Evolutionary conservation across 192 early-diverging fungal genomes (phyloP).

Genomic region (Phycomyces nitens): DNA sequence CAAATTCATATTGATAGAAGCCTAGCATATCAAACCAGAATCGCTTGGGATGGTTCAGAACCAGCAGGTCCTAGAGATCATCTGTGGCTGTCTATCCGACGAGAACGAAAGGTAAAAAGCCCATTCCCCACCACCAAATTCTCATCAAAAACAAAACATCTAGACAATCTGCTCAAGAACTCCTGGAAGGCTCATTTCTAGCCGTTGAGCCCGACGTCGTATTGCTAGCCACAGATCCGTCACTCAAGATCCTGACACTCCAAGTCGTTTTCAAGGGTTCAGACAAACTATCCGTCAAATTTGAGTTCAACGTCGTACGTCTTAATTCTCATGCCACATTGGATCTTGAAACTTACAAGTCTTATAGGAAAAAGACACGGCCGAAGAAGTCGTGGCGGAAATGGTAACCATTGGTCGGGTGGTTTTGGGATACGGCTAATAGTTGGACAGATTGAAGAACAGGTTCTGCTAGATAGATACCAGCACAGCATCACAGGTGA

Average conservation of each 20-base stretch:
- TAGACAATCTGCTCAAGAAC: constrained; percentile 64
- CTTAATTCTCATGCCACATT: neutral
- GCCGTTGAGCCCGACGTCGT: constrained; percentile 74
- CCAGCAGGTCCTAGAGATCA: constrained; percentile 60
- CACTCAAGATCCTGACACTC: constrained; percentile 59
- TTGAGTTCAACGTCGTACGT: constrained; percentile 64
- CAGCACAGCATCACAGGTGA: constrained; percentile 70
- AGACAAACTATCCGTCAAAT: constrained; percentile 73
- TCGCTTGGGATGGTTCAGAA: constrained; percentile 59
- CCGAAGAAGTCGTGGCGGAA: constrained; percentile 73
- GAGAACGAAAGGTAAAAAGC: constrained; percentile 58
- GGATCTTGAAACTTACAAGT: neutral
- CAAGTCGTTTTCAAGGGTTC: constrained; percentile 76
- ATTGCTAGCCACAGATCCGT: constrained; percentile 50
- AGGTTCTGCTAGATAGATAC: constrained; percentile 63
- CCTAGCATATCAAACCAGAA: constrained; percentile 70
- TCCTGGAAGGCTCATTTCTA: constrained; percentile 68
- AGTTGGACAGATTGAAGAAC: constrained; percentile 70
- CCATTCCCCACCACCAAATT: neutral
- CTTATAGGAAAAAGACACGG: constrained; percentile 63
- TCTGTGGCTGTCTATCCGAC: constrained; percentile 54
- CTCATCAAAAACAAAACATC: neutral
- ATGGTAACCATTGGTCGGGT: constrained; percentile 49
- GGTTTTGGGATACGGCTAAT: neutral
- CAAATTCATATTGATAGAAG: too few relatives aligned